A percentile compares a stretch with the other conserved stretches of the same genome.
phyloP scores from a whole-genome alignment of 2,329 filamentous ascomycete genomes.

The Apiospora kogelbergensis region DNA sequence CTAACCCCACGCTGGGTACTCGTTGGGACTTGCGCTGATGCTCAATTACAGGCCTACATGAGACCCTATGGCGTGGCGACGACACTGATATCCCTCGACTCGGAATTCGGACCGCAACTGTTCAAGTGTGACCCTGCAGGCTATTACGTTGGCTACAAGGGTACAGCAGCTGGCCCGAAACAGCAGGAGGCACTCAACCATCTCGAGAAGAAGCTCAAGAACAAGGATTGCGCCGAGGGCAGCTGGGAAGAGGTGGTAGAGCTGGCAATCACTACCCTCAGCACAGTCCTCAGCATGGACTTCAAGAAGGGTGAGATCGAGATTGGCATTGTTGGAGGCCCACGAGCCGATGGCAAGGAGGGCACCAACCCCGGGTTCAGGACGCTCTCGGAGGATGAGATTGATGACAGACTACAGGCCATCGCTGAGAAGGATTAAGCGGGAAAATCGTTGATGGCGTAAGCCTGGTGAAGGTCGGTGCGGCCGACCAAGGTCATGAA shows the following conservation, averaged over 20 bases:
- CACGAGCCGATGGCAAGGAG: conserved; percentile 77
- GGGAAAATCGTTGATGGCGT: not conserved
- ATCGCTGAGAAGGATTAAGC: conserved; percentile 97
- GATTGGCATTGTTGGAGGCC: conserved; percentile 93
- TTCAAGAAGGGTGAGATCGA: conserved; percentile 99
- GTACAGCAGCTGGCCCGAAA: conserved; percentile 94
- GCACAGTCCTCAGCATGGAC: conserved; percentile 95
- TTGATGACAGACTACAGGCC: conserved; percentile 95
- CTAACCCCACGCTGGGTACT: conserved; percentile 6
- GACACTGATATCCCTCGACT: conserved; percentile 91
- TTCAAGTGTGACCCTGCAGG: conserved; percentile 99
- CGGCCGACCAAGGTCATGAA: not conserved
- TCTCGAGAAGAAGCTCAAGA: conserved; percentile 99
- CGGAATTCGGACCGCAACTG: conserved; percentile 87
- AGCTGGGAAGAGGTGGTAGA: conserved; percentile 98
- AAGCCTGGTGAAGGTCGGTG: not conserved
- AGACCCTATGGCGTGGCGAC: conserved; percentile 93
- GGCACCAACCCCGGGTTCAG: conserved; percentile 79
- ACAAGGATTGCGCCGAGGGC: conserved; percentile 92
- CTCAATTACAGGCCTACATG: conserved; percentile 76
- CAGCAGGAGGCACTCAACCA: conserved; percentile 98
- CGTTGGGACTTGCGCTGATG: conserved; percentile 23
- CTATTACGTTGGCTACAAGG: conserved; percentile 98
- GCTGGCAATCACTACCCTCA: conserved; percentile 90
- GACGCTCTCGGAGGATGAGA: conserved; percentile 92